Base-by-base conservation (phyloP, 257 asterid species). In the Gentiana macrophylla region DNA sequence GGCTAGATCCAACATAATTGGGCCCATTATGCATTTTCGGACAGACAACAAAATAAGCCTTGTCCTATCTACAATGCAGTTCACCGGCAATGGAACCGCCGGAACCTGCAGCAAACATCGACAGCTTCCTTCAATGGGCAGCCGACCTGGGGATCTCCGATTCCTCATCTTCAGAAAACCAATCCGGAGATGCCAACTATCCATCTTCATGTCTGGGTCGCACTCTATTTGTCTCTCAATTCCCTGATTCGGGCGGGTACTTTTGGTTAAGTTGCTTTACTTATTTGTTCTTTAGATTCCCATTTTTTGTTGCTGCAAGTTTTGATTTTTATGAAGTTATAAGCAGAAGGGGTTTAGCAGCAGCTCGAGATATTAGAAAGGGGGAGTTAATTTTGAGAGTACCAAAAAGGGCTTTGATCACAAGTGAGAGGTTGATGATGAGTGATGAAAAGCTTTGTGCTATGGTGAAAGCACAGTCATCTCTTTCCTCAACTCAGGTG, bases 201-300 rank as follows among this genome's bases (percentile, higher is more conserved):
- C 35, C 48, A 32, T 50, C 67, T 24, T 70, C 82, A 45, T 81
- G 80, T 55, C 63, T 84, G 67, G 94, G 85, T 37, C 65, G 68
- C 35, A 72, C 93, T 35, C 69, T 91, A 32, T 33, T 56, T 52
- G 63, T 84, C 53, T 71, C 88, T 58, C 49, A 78, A 71, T 87
- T 91, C 54, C 94, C 98, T 11, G 75, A 73, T 32, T 87, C 95
- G 52, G 98, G 98, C 80, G 97, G 98, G 98, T 91, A 66, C 8
- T 5, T 47, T n/a, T 13, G 11, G 55, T 13, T 32, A 10, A 32
- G 8, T 24, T 2, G 7, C 4, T 48, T 9, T 24, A 51, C 24
- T 8, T 11, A 5, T 9, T 3, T 36, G 34, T 5, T 24, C 24
- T 24, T 24, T 24, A 24, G 24, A 24, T 24, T 24, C 24, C 24